Conservation (phyloP, 1,284 basidiomycete species). For the Heterobasidion parviporum region DNA sequence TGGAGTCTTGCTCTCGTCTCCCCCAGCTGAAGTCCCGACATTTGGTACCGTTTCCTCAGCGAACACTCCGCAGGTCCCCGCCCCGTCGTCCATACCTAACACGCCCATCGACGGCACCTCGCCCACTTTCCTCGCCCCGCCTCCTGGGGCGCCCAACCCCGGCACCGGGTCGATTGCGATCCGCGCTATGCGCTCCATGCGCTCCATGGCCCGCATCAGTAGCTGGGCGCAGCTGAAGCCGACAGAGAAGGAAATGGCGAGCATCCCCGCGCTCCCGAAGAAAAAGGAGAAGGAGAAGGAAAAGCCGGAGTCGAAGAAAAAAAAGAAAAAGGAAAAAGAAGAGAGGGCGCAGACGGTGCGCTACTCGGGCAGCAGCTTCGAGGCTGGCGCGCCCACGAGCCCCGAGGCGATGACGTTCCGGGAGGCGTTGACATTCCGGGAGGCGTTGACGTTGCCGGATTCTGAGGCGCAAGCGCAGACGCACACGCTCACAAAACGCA, state of each 20-base stretch:
- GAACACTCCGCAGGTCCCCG: slow-evolving; percentile 14
- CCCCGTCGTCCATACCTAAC: not conserved
- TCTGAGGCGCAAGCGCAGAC: not conserved
- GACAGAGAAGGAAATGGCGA: slow-evolving; percentile 22
- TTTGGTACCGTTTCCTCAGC: slow-evolving; percentile 10
- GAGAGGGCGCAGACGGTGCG: slow-evolving; percentile 28
- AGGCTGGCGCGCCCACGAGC: slow-evolving; percentile 42
- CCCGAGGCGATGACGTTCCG: slow-evolving; percentile 17
- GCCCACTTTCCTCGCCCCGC: slow-evolving; percentile 12
- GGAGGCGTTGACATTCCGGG: slow-evolving; percentile 1
- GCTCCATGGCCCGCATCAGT: slow-evolving; percentile 60
- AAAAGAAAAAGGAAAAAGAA: slow-evolving; percentile 22
- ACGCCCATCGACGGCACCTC: slow-evolving; percentile 6
- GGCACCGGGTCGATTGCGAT: slow-evolving; percentile 58
- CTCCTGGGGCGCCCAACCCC: slow-evolving; percentile 12
- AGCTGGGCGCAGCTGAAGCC: slow-evolving; percentile 57
- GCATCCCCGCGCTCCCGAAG: slow-evolving; percentile 9
- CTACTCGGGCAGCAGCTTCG: slow-evolving; percentile 55
- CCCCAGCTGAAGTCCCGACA: slow-evolving; percentile 11
- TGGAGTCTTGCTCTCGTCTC: slow-evolving; percentile 34
- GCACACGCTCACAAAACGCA: slow-evolving; percentile 16
- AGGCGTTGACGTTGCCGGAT: slow-evolving; percentile 14
- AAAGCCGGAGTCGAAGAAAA: slow-evolving; percentile 20
- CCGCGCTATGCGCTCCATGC: slow-evolving; percentile 67
- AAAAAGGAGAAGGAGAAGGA: slow-evolving; percentile 19